Evolutionary conservation across 139 green algal species (phyloP).

Genomic region (Spirogloea muscicola): DNA sequence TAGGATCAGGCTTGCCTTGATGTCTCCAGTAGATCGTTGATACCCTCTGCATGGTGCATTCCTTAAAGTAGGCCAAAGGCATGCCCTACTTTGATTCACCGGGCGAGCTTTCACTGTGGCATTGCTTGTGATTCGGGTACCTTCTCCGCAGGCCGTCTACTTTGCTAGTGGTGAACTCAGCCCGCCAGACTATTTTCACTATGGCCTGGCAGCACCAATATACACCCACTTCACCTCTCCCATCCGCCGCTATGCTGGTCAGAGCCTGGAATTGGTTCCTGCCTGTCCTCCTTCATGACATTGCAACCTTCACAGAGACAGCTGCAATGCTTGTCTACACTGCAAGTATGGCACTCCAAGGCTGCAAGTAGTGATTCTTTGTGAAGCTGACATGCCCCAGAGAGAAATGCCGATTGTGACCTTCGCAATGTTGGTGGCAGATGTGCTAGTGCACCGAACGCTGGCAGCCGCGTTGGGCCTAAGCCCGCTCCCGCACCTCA

Average conservation of each 20-base stretch:
- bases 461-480: constrained; percentile 65
- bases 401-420: neutral
- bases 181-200: constrained; percentile 48
- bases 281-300: neutral
- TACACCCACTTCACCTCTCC: constrained; percentile 65
- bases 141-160: constrained; percentile 55
- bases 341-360: too few relatives aligned
- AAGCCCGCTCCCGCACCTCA: constrained; percentile 63
- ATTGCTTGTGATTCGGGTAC: too few relatives aligned
- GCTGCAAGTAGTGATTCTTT: too few relatives aligned
- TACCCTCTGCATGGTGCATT: too few relatives aligned
- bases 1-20: too few relatives aligned
- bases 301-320: too few relatives aligned
- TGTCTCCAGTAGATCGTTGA: too few relatives aligned
- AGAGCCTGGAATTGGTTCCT: neutral
- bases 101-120: too few relatives aligned
- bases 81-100: too few relatives aligned
- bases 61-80: too few relatives aligned
- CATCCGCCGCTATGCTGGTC: constrained; percentile 57
- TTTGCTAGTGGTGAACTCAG: constrained; percentile 42
- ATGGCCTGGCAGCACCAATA: constrained; percentile 53
- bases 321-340: too few relatives aligned
- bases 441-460: constrained; percentile 52
- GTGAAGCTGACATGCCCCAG: too few relatives aligned
- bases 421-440: constrained; percentile 20